Base-by-base conservation (phyloP, 2,329 filamentous ascomycete genomes). In the Arthrobotrys conoides region DNA sequence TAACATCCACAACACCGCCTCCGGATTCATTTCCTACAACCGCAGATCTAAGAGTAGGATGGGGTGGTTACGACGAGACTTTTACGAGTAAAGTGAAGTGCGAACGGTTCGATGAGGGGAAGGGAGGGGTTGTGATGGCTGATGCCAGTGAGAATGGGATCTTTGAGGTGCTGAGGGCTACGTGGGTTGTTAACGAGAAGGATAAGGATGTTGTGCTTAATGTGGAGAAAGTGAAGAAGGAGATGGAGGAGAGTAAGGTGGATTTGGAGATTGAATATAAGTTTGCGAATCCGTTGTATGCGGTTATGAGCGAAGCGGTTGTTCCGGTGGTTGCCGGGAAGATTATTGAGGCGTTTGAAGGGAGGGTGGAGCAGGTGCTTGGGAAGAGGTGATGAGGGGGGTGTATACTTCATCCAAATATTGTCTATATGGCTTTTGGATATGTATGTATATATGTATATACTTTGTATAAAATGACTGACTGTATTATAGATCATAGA, bases 261-360 rank as follows among this genome's bases (percentile, higher is more conserved):
- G 87, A 89, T 81, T 85, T 99, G 81, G 87, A 88, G 71, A 91
- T 99, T 81, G 89, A 91, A 80, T 97, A 94, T 84, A 89, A 91
- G 84, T 97, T 99, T 84, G 88, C 90, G 81, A 98, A 94, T 85
- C 93, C 94, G n/a, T 84, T 97, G 71, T 96, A 97, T 85, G 91
- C 90, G 49, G 90, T 92, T 20, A 87, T 97, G 83, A 96, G 94
- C 83, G 88, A 90, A 44, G 91, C 92, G 38, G 91, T 96, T 24
- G 93, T 93, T 80, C 91, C 93, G 36, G 93, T 93, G 85, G 90
- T 97, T 80, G 95, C 93, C 0, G 90, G 90, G 3, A 87, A 92
- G 80, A 97, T 99, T 94, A 92, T 98, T 81, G 91, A 93, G 84
- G 95, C 96, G 0, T 99, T 99, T 86, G 94, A 97, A 49, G 67